Evolutionary conservation across 148 eudicot genomes (phyloP).

Genomic region (Cornus suecica): DNA sequence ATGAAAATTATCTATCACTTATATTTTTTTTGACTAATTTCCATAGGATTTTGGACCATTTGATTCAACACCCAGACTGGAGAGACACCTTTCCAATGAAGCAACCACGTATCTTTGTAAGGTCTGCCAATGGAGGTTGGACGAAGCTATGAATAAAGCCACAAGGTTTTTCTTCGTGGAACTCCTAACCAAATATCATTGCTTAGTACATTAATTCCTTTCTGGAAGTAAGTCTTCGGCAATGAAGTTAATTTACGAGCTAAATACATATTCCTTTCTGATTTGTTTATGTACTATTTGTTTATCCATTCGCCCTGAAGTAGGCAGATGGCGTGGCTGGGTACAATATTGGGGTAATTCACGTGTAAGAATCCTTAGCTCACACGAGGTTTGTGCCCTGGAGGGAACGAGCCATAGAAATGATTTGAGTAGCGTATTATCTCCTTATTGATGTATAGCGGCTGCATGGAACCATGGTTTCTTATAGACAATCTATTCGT

Average conservation of each 20-base stretch:
- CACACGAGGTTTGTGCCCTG: neutral
- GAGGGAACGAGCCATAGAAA: neutral
- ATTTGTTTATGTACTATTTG: neutral
- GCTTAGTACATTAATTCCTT: neutral
- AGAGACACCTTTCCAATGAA: constrained; percentile 53
- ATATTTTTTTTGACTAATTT: constrained; percentile 11
- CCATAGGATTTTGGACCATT: constrained; percentile 60
- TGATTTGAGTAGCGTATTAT: neutral
- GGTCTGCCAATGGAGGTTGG: constrained; percentile 54
- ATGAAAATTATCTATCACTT: neutral
- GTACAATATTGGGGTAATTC: too few species aligned
- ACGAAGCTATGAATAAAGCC: neutral
- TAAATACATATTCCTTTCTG: neutral
- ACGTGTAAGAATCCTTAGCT: neutral
- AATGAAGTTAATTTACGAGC: neutral
- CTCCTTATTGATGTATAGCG: neutral
- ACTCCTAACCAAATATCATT: neutral
- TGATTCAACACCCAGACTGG: constrained; percentile 69
- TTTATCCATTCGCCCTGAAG: neutral
- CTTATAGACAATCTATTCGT: too few species aligned
- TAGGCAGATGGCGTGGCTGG: neutral
- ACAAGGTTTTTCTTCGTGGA: neutral
- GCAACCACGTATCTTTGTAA: constrained; percentile 59
- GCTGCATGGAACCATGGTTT: neutral
- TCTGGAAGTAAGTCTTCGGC: neutral